Percentiles rank a stretch among this genome's conserved stretches.
Evolutionary conservation across 305 asterid genomes (phyloP).

Genomic region (Andrographis paniculata): DNA sequence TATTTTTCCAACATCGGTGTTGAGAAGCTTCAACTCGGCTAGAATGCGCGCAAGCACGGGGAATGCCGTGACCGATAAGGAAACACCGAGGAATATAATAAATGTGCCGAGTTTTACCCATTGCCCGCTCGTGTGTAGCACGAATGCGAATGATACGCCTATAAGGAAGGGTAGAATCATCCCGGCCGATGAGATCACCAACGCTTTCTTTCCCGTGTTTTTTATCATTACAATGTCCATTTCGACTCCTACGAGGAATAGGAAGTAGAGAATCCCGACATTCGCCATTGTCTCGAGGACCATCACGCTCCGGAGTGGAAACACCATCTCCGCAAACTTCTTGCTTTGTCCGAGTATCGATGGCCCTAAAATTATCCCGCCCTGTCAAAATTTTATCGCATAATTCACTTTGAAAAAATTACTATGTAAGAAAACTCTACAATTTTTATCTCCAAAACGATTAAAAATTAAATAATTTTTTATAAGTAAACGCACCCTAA

Average conservation of each 20-base stretch:
- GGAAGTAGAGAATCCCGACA: constrained; percentile 81
- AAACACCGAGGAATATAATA: constrained; percentile 80
- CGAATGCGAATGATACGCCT: constrained; percentile 56
- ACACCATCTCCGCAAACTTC: constrained; percentile 40
- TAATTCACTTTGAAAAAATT: background rate
- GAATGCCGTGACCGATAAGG: constrained; percentile 78
- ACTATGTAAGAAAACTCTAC: too few relatives aligned
- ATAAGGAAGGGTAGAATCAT: constrained; percentile 69
- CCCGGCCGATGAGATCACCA: constrained; percentile 57
- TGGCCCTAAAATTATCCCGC: constrained; percentile 84
- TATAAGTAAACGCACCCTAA: too few relatives aligned
- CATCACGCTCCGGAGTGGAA: constrained; percentile 88
- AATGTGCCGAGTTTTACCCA: constrained; percentile 53
- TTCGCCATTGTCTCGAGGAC: constrained; percentile 91
- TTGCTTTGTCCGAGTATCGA: constrained; percentile 61
- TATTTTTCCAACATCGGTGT: constrained; percentile 63
- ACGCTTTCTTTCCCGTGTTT: constrained; percentile 53
- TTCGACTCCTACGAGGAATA: constrained; percentile 82
- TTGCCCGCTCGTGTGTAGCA: constrained; percentile 38
- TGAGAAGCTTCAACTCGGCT: constrained; percentile 82
- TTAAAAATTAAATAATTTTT: too few relatives aligned
- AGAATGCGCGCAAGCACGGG: constrained; percentile 85
- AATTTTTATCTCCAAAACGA: too few relatives aligned
- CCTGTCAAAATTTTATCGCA: constrained; percentile 27
- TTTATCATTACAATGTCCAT: constrained; percentile 75